Base-by-base conservation (phyloP, 2,329 filamentous ascomycete genomes). In the Venturiaceae sp. region DNA sequence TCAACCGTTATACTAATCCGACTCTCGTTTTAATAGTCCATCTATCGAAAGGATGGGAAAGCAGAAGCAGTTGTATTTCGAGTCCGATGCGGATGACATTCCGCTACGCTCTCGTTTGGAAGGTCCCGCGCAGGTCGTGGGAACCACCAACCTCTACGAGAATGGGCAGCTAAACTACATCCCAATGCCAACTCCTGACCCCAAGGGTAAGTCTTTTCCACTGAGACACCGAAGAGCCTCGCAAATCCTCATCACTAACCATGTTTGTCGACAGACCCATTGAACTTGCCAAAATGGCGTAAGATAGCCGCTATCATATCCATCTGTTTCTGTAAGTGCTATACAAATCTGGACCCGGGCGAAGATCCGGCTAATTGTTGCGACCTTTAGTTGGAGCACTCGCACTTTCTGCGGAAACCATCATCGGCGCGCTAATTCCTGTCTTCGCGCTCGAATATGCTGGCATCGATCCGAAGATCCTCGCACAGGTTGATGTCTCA, bases 361-460 rank as follows among this genome's bases (percentile, higher is more conserved):
- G 9, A 30, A 39, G 6, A n/a, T 28, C 30, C 13, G 2, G 21
- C 21, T 57, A 33, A 34, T 9, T 8, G 19, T 9, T 53, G 23
- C 44, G 13, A 34, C n/a, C 26, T 50, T 28, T n/a, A 59, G 58
- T 63, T 53, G 63, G 64, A 9, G 65, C 66, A 1, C 60, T 69
- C 53, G 66, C 66, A n/a, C 61, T 65, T 2, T 63, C 66, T 6
- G 66, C 67, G 9, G 66, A 68, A 55, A 46, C 66, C 16, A 67
- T 69, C 26, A 57, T 69, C 21, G 66, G 67, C 13, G 65, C 65
- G 6, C 63, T 68, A 50, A 58, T 68, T 53, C 67, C 67, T 1
- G 64, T 68, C n/a, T 68, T 69, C 58, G 63, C 63, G 5, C 53
- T 68, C 9, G 39, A 67, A 56, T 69, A 68, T 53, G 64, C 67